Conservation (phyloP, 2,329 filamentous ascomycete genomes). For the Dactylella cylindrospora region DNA sequence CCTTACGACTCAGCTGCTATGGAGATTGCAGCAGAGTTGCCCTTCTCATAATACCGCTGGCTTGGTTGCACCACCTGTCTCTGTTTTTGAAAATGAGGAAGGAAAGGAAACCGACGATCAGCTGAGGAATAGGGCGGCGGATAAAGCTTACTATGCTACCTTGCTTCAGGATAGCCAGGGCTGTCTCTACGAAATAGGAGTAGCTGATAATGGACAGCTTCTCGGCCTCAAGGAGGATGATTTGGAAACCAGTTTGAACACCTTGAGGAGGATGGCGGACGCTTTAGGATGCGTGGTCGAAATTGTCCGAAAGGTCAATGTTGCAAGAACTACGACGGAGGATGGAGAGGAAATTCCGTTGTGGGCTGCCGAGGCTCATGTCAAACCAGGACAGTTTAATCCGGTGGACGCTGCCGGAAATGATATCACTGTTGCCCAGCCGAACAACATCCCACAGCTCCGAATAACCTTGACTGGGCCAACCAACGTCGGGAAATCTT, state of each 20-base stretch:
- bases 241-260: constrained; percentile 84
- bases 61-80: constrained; percentile 56
- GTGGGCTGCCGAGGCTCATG: constrained; percentile 85
- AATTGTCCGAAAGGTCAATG: constrained; percentile 75
- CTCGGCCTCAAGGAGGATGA: constrained; percentile 87
- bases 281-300: constrained; percentile 85
- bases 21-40: constrained; percentile 92
- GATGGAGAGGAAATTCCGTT: constrained; percentile 68
- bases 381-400: constrained; percentile 69
- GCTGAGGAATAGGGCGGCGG: constrained; percentile 55
- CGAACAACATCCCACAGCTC: constrained; percentile 64
- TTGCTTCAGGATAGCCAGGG: constrained; percentile 91
- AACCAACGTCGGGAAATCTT: constrained; percentile 90
- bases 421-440: constrained; percentile 20
- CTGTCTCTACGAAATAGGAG: constrained; percentile 92
- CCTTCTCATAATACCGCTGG: constrained; percentile 67
- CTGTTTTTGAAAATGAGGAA: constrained; percentile 51
- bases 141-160: constrained; percentile 58
- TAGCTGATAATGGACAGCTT: constrained; percentile 89
- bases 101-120: constrained; percentile 57
- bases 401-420: not conserved
- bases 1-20: constrained; percentile 89
- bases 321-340: constrained; percentile 59
- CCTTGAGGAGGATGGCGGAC: constrained; percentile 84
- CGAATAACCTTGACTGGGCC: constrained; percentile 85